Percentiles rank a stretch among this genome's conserved stretches.
phyloP scores from a whole-genome alignment of 306 rosid genomes.

The Arachis stenosperma region DNA sequence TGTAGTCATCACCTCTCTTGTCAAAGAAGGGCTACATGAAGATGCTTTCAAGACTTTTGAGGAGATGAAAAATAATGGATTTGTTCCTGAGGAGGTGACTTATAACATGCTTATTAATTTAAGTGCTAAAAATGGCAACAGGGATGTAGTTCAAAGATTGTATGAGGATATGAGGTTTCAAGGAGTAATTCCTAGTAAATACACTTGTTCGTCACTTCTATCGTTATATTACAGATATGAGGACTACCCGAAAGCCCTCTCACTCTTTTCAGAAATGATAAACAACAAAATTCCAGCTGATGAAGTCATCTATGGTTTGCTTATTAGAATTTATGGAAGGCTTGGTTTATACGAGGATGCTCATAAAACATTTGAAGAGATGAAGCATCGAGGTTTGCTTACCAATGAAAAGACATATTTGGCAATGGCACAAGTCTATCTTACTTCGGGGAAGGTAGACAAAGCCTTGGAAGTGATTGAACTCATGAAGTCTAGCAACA shows the following conservation, averaged over 20 bases:
- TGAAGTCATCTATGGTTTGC: slow-evolving; percentile 94
- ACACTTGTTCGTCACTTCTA: slow-evolving; percentile 89
- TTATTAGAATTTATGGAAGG: slow-evolving; percentile 89
- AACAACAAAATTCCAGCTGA: slow-evolving; percentile 61
- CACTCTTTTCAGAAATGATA: slow-evolving; percentile 86
- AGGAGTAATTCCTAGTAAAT: slow-evolving; percentile 74
- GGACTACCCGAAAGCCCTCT: slow-evolving; percentile 87
- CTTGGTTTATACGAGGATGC: slow-evolving; percentile 89
- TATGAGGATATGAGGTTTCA: slow-evolving; percentile 74
- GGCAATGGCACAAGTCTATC: slow-evolving; percentile 96
- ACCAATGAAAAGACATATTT: slow-evolving; percentile 83
- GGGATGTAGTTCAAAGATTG: slow-evolving; percentile 59
- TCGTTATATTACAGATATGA: slow-evolving; percentile 78
- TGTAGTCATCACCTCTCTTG: slow-evolving; percentile 69
- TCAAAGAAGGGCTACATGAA: slow-evolving; percentile 59
- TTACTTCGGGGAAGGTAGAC: slow-evolving; percentile 67
- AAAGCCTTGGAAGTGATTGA: slow-evolving; percentile 70
- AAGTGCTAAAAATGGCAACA: slow-evolving; percentile 64
- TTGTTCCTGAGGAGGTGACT: slow-evolving; percentile 83
- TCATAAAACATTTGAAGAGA: slow-evolving; percentile 71
- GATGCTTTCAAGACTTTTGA: slow-evolving; percentile 69
- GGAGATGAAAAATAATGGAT: slow-evolving; percentile 62
- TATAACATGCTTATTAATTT: slow-evolving; percentile 73
- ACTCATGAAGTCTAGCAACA: slow-evolving; percentile 72
- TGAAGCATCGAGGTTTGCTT: slow-evolving; percentile 66